Base-by-base conservation (phyloP, 768 basidiomycete species). In the Mycena crocata region DNA sequence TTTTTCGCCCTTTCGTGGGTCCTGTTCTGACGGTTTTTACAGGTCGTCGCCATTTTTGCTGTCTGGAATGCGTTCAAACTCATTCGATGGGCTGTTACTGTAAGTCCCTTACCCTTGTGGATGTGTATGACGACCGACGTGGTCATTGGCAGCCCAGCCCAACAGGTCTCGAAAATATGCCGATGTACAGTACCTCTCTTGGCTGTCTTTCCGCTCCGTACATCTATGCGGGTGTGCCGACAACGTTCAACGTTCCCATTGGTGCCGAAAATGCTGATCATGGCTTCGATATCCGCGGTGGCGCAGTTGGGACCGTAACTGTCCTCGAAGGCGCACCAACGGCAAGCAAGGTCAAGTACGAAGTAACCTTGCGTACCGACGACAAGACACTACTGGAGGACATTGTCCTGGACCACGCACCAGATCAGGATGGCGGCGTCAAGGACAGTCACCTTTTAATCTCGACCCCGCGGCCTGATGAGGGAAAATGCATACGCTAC, bases 81-180 rank as follows among this genome's bases (percentile, higher is more conserved):
- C 19, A 67, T 85, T 34, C 69, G 76, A 32, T 89, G 87, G 86
- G 83, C 82, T 35, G 73, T 81, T 17, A 82, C 81, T 45, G 88
- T 87, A 64, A 59, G 79, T 75, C n/a, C 57, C 6, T 28, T n/a
- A n/a, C n/a, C n/a, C n/a, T 35, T 34, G 19, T 19, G 9, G 24
- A 17, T 9, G n/a, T 30, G 26, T 17, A 19, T 31, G 28, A 13
- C 44, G 35, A 48, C 28, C 15, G 24, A 28, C 21, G 48, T 46
- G n/a, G 37, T 35, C 24, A 56, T 19, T 23, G 34, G 17, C 67
- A 88, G 87, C 82, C 83, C 39, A 71, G 80, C 0, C 83, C 84
- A 2, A 85, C 85, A 40, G 86, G 86, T 14, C 76, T 89, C 8
- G 87, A 89, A 69, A 73, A 76, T n/a, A 86, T 88, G 83, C 89